phyloP scores from a whole-genome alignment of 495 filamentous ascomycete genomes.

The Astrothelium subdiscretum region DNA sequence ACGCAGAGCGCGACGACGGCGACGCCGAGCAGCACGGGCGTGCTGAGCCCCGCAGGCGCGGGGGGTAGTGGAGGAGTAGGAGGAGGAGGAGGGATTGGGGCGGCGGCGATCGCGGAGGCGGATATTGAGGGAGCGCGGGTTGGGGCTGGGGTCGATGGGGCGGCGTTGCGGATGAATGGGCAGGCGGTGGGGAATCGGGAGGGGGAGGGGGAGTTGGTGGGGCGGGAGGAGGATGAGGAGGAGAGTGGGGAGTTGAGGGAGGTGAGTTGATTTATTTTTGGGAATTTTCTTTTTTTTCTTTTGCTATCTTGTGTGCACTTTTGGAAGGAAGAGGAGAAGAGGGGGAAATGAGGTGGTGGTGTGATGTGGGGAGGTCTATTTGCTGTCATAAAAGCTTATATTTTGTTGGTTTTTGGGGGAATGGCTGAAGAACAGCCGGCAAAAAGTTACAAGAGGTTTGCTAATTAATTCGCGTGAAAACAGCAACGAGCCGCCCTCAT shows the following conservation, averaged over 20 bases:
- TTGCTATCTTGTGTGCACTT: not conserved
- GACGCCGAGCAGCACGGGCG: not conserved
- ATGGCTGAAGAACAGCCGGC: not conserved
- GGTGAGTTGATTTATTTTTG: not conserved
- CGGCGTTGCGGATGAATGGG: not conserved
- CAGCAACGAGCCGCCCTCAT: conserved; percentile 22
- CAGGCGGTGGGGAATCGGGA: not conserved
- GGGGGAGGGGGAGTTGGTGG: not conserved
- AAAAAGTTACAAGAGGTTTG: too few species aligned
- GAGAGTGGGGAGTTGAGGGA: not conserved
- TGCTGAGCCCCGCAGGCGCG: not conserved
- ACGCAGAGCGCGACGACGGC: not conserved
- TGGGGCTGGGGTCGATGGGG: not conserved
- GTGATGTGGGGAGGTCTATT: too few species aligned
- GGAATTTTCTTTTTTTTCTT: not conserved
- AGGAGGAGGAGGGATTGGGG: not conserved
- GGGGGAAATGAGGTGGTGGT: not conserved
- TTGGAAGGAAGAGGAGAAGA: not conserved
- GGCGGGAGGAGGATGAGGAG: not conserved
- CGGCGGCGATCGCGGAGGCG: not conserved
- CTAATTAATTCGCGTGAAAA: not conserved
- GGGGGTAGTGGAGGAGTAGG: not conserved
- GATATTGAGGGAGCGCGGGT: not conserved
- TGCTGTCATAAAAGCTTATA: too few species aligned
- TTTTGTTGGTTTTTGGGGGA: too few species aligned